Conservation (phyloP, 75 land plant genomes). For the Pinus albicaulis region DNA sequence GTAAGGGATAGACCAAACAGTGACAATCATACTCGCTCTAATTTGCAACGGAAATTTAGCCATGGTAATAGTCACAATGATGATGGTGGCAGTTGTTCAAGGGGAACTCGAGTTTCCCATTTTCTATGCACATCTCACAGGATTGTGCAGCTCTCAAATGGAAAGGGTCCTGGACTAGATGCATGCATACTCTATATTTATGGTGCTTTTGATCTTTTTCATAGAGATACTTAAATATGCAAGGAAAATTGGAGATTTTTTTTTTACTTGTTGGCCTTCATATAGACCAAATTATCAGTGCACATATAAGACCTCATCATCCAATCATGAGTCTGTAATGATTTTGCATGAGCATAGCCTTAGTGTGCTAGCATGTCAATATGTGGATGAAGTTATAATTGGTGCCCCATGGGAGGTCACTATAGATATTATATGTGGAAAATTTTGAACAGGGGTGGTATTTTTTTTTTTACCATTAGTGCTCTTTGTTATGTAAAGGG, state of each 20-base stretch:
- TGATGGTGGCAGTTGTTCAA: conserved; percentile 48
- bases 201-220: conserved; percentile 97
- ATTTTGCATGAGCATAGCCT: conserved; percentile 76
- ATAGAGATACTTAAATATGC: conserved; percentile 92
- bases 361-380: conserved; percentile 72
- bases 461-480: too few relatives aligned
- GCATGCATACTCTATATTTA: conserved; percentile 86
- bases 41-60: conserved; percentile 93
- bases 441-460: too few relatives aligned
- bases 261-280: conserved; percentile 95
- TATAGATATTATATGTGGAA: too few relatives aligned
- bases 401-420: conserved; percentile 80
- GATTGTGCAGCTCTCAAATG: conserved; percentile 99
- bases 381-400: conserved; percentile 82
- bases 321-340: conserved; percentile 79
- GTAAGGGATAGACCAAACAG: conserved; percentile 74
- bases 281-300: conserved; percentile 86
- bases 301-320: conserved; percentile 45
- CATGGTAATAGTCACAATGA: conserved; percentile 73
- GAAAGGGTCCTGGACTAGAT: conserved; percentile 91
- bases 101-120: conserved; percentile 83
- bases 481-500: too few relatives aligned
- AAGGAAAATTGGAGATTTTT: conserved; percentile 84
- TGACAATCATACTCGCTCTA: conserved; percentile 63
- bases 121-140: conserved; percentile 93